Conservation (phyloP, 495 filamentous ascomycete species). For the Penicillium simplicissimum region DNA sequence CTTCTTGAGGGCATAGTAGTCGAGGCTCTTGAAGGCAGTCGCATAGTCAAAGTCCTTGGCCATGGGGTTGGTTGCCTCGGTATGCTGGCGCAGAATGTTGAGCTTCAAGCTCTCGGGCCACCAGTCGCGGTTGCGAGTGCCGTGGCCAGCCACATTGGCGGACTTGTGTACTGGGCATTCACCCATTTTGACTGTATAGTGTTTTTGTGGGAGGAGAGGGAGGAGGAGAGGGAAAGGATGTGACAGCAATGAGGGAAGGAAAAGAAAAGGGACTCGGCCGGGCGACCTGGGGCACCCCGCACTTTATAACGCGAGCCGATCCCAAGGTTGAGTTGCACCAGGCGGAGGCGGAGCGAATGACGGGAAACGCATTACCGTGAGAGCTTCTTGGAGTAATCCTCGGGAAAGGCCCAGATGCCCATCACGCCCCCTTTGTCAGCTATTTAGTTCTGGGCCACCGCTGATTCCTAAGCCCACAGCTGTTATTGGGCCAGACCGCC, state of each 20-base stretch:
- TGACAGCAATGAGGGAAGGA: not conserved
- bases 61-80: slow-evolving; percentile 57
- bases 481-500: slow-evolving; percentile 22
- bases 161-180: slow-evolving; percentile 53
- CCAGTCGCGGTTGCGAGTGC: slow-evolving; percentile 66
- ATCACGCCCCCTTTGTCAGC: slow-evolving; percentile 19
- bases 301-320: slow-evolving; percentile 9
- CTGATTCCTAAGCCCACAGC: slow-evolving; percentile 23
- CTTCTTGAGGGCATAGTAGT: slow-evolving; percentile 71
- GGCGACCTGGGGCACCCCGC: slow-evolving; percentile 15
- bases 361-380: slow-evolving; percentile 12
- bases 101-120: slow-evolving; percentile 66
- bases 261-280: not conserved
- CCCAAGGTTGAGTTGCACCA: not conserved
- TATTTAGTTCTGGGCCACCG: slow-evolving; percentile 17
- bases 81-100: slow-evolving; percentile 72
- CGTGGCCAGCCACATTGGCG: slow-evolving; percentile 59
- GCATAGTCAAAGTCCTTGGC: slow-evolving; percentile 66
- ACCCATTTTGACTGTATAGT: slow-evolving; percentile 22
- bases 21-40: slow-evolving; percentile 66
- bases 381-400: slow-evolving; percentile 8
- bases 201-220: not conserved
- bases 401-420: slow-evolving; percentile 5
- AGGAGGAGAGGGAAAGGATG: not conserved
- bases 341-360: slow-evolving; percentile 7